These are phyloP conservation scores for Myriosclerotinia curreyana DNA, from an alignment of 2,329 filamentous ascomycete genomes.

Conservation along the genomic window DNA sequence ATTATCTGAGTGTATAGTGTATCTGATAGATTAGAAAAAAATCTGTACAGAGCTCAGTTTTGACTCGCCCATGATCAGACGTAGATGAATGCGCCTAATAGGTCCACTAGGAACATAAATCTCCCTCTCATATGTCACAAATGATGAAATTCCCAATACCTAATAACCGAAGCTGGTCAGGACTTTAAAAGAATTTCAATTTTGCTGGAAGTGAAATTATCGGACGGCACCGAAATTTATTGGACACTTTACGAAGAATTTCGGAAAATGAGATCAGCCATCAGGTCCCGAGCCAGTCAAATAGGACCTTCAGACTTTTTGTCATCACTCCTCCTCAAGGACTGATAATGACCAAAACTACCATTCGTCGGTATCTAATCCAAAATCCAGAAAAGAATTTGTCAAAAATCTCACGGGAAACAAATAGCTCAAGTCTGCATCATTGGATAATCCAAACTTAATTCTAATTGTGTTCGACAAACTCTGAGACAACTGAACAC, in stretches of 20 bases:
- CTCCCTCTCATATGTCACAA: constrained; percentile 14
- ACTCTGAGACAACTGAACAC: constrained; percentile 19
- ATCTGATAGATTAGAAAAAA: constrained; percentile 12
- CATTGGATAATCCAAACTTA: not conserved
- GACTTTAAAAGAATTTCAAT: not conserved
- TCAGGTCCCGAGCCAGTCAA: constrained; percentile 7
- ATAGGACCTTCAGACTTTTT: not conserved
- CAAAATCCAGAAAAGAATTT: not conserved
- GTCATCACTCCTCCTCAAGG: not conserved
- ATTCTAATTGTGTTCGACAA: constrained; percentile 7
- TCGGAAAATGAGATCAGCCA: not conserved
- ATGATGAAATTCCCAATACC: constrained; percentile 10
- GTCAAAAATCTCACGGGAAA: not conserved
- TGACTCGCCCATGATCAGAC: not conserved
- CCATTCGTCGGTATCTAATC: constrained; percentile 5
- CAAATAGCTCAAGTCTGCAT: constrained; percentile 6
- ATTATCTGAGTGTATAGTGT: not conserved
- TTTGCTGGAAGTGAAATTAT: not conserved
- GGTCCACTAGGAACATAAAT: constrained; percentile 6
- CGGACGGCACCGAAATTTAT: not conserved
- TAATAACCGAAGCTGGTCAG: constrained; percentile 12
- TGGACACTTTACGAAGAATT: constrained; percentile 13
- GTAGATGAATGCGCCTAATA: not conserved
- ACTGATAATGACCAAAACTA: constrained; percentile 5
- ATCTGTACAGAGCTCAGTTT: not conserved